phyloP scores from a whole-genome alignment of 371 early-diverging fungal species.

The Umbelopsis sp. region DNA sequence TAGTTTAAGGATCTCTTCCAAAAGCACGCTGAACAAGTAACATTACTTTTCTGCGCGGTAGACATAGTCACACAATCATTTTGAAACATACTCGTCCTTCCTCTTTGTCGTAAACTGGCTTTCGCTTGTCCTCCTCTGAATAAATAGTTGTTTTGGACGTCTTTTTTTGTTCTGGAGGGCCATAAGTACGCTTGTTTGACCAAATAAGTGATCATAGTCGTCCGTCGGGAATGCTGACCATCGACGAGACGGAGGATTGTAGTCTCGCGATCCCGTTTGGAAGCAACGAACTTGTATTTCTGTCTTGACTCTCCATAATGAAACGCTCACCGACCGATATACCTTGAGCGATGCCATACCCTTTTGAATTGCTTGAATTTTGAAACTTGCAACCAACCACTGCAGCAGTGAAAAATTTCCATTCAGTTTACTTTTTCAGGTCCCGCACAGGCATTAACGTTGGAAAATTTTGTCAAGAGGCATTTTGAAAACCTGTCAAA shows the following conservation, averaged over 20 bases:
- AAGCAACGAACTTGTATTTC: not conserved
- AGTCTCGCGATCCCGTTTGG: not conserved
- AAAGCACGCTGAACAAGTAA: conserved; percentile 16
- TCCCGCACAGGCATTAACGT: no score
- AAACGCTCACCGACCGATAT: no score
- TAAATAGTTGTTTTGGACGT: conserved; percentile 18
- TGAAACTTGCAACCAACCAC: not conserved
- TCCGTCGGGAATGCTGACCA: not conserved
- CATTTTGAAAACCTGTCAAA: not conserved
- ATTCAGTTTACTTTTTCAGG: no score
- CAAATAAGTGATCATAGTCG: conserved; percentile 29
- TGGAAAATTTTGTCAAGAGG: no score
- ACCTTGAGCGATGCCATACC: not conserved
- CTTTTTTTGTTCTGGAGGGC: conserved; percentile 31
- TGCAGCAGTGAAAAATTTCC: no score
- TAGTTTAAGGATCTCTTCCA: conserved; percentile 22
- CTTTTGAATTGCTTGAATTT: not conserved
- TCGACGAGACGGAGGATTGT: not conserved
- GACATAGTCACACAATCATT: not conserved
- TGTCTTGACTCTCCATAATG: not conserved
- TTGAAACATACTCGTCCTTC: not conserved
- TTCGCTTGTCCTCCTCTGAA: conserved; percentile 21
- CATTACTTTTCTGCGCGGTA: not conserved
- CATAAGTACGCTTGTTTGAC: conserved; percentile 30
- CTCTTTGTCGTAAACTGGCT: not conserved